Base-by-base conservation (phyloP, 1,284 basidiomycete genomes). In the Volvariella surrecta region DNA sequence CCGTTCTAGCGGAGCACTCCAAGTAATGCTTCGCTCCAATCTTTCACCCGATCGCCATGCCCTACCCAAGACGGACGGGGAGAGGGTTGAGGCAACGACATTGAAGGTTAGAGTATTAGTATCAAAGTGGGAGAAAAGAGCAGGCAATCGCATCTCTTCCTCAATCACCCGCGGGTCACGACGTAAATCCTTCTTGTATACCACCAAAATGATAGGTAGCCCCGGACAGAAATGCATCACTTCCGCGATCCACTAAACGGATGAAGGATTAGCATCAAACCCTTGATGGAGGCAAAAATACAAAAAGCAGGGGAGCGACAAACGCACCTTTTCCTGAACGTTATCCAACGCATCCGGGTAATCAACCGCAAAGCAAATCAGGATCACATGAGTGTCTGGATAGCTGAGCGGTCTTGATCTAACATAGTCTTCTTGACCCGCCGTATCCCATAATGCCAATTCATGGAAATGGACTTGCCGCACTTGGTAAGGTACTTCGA, bases 151-250 rank as follows among this genome's bases (percentile, higher is more conserved):
- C 45, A 76, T 82, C 73, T 84, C 82, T 57, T 83, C 81, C 46
- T 88, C 83, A 44, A 85, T 78, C 32, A 88, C 86, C 61, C 82
- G 77, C 39, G 73, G 70, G 64, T 91, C 86, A 52, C 79, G 74
- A 55, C 89, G 74, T 44, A 92, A 73, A 66, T 92, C 89, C 69
- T 85, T 92, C 74, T 94, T 95, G 74, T 89, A 93, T 6, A 87
- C 91, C 49, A 95, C 89, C 44, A 95, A 82, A 58, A 94, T 83
- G 67, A 92, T 82, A 44, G 91, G 91, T 32, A 92, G 68, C 48
- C 82, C 82, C 38, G 82, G 73, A 62, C 91, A 94, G 70, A 94
- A 94, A 65, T 95, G 91, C 66, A 89, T 79, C 39, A 95, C 90
- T 62, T 95, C 91, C n/a, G 90, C 88, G 57, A 90, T 89, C 91